Evolutionary conservation across 2,329 filamentous ascomycete species (phyloP).

Genomic region (Zymoseptoria ardabiliae): DNA sequence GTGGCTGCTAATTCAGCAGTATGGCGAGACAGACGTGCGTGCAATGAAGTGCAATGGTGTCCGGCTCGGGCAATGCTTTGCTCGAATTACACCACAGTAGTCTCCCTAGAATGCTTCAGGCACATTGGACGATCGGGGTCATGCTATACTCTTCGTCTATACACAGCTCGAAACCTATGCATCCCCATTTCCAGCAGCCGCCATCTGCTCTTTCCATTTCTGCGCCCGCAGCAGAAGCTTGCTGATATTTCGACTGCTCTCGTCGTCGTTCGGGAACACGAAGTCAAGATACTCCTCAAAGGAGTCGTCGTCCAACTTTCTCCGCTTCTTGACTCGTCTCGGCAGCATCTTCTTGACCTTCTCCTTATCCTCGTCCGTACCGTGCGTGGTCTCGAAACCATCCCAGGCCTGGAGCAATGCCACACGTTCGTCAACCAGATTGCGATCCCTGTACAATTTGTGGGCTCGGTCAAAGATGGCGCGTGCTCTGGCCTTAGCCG

Average conservation of each 20-base stretch:
- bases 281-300: conserved; percentile 98
- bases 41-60: too few relatives aligned
- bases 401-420: conserved; percentile 87
- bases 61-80: too few relatives aligned
- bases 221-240: conserved; percentile 79
- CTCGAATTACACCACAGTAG: too few relatives aligned
- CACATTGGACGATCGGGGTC: too few relatives aligned
- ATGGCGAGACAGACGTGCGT: too few relatives aligned
- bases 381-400: conserved; percentile 82
- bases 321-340: conserved; percentile 81
- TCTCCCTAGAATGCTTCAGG: too few relatives aligned
- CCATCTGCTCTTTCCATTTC: conserved; percentile 69
- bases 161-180: background rate
- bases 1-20: too few relatives aligned
- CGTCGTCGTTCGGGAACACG: conserved; percentile 91
- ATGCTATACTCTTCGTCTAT: too few relatives aligned
- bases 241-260: conserved; percentile 62
- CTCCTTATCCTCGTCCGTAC: conserved; percentile 64
- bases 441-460: conserved; percentile 78
- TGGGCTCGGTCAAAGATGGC: conserved; percentile 79
- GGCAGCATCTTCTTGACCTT: conserved; percentile 92
- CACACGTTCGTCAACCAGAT: conserved; percentile 90
- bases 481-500: conserved; percentile 74
- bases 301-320: conserved; percentile 82
- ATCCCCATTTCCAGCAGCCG: background rate